A percentile compares a stretch with the other conserved stretches of the same genome.
Evolutionary conservation across 192 early-diverging fungal species (phyloP).

Genomic region (Coemansia sp.): DNA sequence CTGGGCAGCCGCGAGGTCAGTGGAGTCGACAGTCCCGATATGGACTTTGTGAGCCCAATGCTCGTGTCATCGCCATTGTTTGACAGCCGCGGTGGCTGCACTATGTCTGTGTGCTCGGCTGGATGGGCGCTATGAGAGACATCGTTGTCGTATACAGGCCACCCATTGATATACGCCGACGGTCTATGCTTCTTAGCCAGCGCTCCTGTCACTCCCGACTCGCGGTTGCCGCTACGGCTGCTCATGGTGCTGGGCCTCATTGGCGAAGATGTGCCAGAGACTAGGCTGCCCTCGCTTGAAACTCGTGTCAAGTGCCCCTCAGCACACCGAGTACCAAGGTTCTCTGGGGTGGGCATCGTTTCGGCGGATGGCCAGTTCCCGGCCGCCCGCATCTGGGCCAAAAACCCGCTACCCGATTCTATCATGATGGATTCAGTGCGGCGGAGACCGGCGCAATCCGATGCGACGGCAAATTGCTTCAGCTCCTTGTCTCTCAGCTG

Average conservation of each 20-base stretch:
- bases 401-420: neutral
- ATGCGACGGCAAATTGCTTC: conserved; percentile 31
- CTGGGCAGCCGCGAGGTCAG: neutral
- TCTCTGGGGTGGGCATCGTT: neutral
- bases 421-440: conserved; percentile 26
- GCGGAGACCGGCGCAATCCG: conserved; percentile 25
- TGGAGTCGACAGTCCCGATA: neutral
- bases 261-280: neutral
- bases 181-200: conserved; percentile 8
- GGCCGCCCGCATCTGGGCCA: neutral
- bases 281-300: neutral
- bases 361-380: neutral
- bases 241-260: neutral
- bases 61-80: neutral
- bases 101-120: neutral
- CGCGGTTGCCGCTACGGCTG: neutral
- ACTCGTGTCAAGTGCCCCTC: conserved; percentile 2
- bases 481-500: conserved; percentile 31
- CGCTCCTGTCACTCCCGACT: neutral
- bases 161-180: conserved; percentile 33
- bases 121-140: neutral
- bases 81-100: neutral
- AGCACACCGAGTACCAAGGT: too few relatives aligned
- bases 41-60: neutral
- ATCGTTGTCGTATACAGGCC: conserved; percentile 30